Conservation (phyloP, 164 flowering plant genomes). For the Aristolochia fimbriata region DNA sequence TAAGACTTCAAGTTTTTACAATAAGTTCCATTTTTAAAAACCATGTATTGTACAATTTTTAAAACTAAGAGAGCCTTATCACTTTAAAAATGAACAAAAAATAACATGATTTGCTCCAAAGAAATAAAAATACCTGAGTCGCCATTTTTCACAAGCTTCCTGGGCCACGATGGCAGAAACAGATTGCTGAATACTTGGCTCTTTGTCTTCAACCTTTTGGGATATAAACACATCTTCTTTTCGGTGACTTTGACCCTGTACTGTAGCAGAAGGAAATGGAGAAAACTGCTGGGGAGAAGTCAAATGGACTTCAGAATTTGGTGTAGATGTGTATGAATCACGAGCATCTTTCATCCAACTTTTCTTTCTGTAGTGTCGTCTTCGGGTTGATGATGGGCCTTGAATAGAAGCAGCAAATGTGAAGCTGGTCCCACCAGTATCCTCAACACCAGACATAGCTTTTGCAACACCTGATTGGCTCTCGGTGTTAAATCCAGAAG, state of each 20-base stretch:
- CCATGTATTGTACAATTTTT: too few species aligned
- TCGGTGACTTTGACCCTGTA: not conserved
- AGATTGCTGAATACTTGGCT: slow-evolving; percentile 14
- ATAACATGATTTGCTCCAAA: not conserved
- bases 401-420: slow-evolving; percentile 56
- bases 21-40: too few species aligned
- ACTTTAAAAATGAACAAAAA: not conserved
- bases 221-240: slow-evolving; percentile 11
- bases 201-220: slow-evolving; percentile 16
- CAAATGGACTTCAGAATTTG: slow-evolving; percentile 22
- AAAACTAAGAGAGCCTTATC: too few species aligned
- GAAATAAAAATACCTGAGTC: slow-evolving; percentile 33
- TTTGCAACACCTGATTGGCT: slow-evolving; percentile 28
- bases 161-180: slow-evolving; percentile 23
- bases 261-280: slow-evolving; percentile 20
- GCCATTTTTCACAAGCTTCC: slow-evolving; percentile 74
- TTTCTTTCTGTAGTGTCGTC: slow-evolving; percentile 43
- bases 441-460: slow-evolving; percentile 25
- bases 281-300: slow-evolving; percentile 25
- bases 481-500: slow-evolving; percentile 23
- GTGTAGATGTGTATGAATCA: slow-evolving; percentile 21
- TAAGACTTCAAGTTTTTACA: too few species aligned
- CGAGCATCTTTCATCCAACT: slow-evolving; percentile 28
- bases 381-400: slow-evolving; percentile 26
- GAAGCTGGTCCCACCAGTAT: slow-evolving; percentile 30